These are phyloP conservation scores for Agapanthus africanus DNA, from an alignment of 106 monocot genomes.

Conservation along the genomic window DNA sequence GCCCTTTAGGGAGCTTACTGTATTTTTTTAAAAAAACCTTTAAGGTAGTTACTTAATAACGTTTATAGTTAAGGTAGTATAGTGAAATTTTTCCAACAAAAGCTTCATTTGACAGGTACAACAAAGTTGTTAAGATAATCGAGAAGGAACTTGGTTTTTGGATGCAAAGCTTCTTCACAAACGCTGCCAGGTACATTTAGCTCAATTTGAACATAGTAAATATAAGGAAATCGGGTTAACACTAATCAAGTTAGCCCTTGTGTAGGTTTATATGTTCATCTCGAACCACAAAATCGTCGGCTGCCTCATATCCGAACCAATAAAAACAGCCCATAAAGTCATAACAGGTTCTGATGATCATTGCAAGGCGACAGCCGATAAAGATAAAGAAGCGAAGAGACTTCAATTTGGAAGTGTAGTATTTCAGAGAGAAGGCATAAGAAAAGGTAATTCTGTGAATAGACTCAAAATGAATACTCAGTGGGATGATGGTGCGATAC, in stretches of 20 bases:
- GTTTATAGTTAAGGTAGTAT: no score
- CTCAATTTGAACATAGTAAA: neutral
- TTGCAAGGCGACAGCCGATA: no score
- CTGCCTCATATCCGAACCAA: slow-evolving; percentile 78
- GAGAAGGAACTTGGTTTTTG: slow-evolving; percentile 67
- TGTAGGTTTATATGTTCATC: slow-evolving; percentile 65
- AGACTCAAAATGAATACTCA: slow-evolving; percentile 11
- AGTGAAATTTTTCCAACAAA: no score
- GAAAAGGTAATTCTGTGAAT: slow-evolving; percentile 8
- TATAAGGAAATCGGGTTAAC: neutral
- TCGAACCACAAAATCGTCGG: slow-evolving; percentile 59
- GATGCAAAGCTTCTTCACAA: slow-evolving; percentile 55
- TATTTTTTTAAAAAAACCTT: no score
- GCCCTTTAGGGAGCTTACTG: no score
- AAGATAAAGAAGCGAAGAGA: neutral
- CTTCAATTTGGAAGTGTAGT: slow-evolving; percentile 58
- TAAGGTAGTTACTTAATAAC: no score
- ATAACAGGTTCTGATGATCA: slow-evolving; percentile 15
- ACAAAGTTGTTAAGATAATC: slow-evolving; percentile 41
- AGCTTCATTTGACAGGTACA: no score
- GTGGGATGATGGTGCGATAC: slow-evolving; percentile 48
- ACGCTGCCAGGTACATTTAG: slow-evolving; percentile 65
- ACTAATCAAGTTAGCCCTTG: neutral
- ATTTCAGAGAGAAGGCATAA: slow-evolving; percentile 57
- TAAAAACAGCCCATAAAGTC: slow-evolving; percentile 63